Percentiles rank a stretch among this genome's conserved stretches.
Conservation (phyloP, 805 yeast species). For the Scheffersomyces stipitis region DNA sequence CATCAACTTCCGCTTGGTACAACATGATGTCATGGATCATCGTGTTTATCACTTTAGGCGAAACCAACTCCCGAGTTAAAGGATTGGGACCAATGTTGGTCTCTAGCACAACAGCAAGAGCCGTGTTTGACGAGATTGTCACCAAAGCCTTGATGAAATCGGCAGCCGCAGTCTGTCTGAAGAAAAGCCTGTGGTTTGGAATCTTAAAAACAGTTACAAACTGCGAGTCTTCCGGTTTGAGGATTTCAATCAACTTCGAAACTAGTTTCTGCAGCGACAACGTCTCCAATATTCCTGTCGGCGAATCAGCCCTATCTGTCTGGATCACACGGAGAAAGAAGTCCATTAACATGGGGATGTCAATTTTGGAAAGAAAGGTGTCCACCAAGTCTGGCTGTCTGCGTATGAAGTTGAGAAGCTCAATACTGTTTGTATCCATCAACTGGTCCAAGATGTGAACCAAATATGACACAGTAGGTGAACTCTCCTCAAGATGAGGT, state of each 20-base stretch:
- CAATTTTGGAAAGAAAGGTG: conserved; percentile 80
- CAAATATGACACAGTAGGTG: conserved; percentile 39
- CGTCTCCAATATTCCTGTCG: conserved; percentile 82
- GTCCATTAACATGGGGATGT: conserved; percentile 93
- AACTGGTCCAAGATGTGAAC: conserved; percentile 81
- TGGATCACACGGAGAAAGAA: conserved; percentile 84
- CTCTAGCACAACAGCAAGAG: conserved; percentile 73
- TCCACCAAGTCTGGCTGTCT: conserved; percentile 71
- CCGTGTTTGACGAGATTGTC: conserved; percentile 83
- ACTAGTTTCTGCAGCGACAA: conserved; percentile 73
- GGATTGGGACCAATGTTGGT: conserved; percentile 96
- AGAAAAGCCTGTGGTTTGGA: conserved; percentile 32
- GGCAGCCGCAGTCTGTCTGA: conserved; percentile 88
- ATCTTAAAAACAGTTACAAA: conserved; percentile 29
- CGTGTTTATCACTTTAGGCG: conserved; percentile 62
- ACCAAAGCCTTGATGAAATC: conserved; percentile 93
- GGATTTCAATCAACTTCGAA: conserved; percentile 65
- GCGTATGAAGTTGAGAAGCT: conserved; percentile 69
- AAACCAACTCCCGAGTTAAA: conserved; percentile 84
- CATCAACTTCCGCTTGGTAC: conserved; percentile 14
- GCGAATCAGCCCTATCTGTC: conserved; percentile 85
- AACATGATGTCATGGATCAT: conserved; percentile 74
- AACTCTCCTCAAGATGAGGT: conserved; percentile 32
- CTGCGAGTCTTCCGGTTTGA: conserved; percentile 66
- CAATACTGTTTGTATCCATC: conserved; percentile 57